Percentiles rank a stretch among this genome's conserved stretches.
These are phyloP conservation scores for Corrigiola litoralis DNA, from an alignment of 179 eudicot species.

Conservation along the genomic window DNA sequence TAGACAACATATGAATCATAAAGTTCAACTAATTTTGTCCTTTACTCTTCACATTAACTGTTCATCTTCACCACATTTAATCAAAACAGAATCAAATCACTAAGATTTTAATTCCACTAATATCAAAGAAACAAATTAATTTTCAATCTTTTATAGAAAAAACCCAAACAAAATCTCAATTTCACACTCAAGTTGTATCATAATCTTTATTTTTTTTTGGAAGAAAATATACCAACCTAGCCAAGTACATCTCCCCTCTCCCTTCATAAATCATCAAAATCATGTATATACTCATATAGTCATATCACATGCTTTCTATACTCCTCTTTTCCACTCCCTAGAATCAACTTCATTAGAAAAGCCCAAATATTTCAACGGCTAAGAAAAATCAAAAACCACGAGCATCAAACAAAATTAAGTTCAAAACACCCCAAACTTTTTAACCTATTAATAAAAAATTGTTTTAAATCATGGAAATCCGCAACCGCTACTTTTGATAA, in stretches of 20 bases:
- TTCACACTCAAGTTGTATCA: neutral
- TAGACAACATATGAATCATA: too few species aligned
- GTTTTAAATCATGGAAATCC: too few species aligned
- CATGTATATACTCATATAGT: too few species aligned
- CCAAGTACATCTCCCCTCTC: too few species aligned
- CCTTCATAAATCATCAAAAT: too few species aligned
- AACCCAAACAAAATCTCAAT: neutral
- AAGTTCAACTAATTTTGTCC: neutral
- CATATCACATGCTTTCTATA: too few species aligned
- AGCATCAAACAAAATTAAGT: too few species aligned
- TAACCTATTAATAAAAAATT: too few species aligned
- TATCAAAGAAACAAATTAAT: slow-evolving; percentile 1
- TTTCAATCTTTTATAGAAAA: neutral
- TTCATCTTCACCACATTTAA: neutral
- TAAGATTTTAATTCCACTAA: neutral
- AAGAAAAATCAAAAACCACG: slow-evolving; percentile 4
- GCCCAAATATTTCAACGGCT: slow-evolving; percentile 14
- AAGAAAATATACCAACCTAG: too few species aligned
- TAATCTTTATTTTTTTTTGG: too few species aligned
- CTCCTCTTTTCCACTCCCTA: neutral
- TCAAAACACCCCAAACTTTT: too few species aligned
- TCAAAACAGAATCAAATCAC: neutral
- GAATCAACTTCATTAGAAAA: neutral
- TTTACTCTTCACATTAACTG: neutral
- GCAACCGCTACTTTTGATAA: too few species aligned